phyloP scores from a whole-genome alignment of 768 basidiomycete species.

The Chiua virens region DNA sequence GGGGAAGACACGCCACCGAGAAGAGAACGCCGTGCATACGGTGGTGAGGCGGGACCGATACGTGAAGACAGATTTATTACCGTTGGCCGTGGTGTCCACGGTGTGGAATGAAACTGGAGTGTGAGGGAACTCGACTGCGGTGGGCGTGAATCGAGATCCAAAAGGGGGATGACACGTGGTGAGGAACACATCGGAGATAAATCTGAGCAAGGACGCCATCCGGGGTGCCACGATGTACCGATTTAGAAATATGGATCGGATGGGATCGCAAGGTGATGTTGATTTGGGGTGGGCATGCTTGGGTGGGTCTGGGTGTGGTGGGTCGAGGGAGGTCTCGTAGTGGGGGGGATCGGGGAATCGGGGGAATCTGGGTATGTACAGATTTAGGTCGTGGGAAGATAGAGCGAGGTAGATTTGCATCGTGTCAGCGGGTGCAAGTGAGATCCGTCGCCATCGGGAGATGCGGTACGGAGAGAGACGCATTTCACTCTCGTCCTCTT shows the following conservation, averaged over 20 bases:
- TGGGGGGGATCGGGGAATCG: slow-evolving; percentile 28
- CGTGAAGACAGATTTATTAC: too few species aligned
- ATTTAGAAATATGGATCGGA: slow-evolving; percentile 20
- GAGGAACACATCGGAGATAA: slow-evolving; percentile 25
- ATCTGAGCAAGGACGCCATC: slow-evolving; percentile 27
- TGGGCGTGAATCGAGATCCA: slow-evolving; percentile 20
- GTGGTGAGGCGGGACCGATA: slow-evolving; percentile 17
- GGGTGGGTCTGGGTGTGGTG: slow-evolving; percentile 25
- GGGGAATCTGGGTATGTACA: slow-evolving; percentile 25
- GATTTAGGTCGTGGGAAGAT: slow-evolving; percentile 30
- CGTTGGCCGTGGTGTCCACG: slow-evolving; percentile 27
- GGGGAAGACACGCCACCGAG: slow-evolving; percentile 10
- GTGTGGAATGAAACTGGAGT: background rate
- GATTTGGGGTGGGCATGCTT: slow-evolving; percentile 26
- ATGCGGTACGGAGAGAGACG: slow-evolving; percentile 47
- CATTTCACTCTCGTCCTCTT: slow-evolving; percentile 4
- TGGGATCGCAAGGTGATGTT: slow-evolving; percentile 14
- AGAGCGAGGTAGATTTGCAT: slow-evolving; percentile 29
- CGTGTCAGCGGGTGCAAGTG: slow-evolving; percentile 31
- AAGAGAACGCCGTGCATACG: slow-evolving; percentile 12
- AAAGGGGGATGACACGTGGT: slow-evolving; percentile 26
- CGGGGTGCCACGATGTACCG: slow-evolving; percentile 28
- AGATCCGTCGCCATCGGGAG: slow-evolving; percentile 68
- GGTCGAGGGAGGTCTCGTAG: too few species aligned
- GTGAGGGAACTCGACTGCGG: slow-evolving; percentile 21